Conservation (phyloP, 2,329 filamentous ascomycete species). For the Hymenoscyphus repandus region DNA sequence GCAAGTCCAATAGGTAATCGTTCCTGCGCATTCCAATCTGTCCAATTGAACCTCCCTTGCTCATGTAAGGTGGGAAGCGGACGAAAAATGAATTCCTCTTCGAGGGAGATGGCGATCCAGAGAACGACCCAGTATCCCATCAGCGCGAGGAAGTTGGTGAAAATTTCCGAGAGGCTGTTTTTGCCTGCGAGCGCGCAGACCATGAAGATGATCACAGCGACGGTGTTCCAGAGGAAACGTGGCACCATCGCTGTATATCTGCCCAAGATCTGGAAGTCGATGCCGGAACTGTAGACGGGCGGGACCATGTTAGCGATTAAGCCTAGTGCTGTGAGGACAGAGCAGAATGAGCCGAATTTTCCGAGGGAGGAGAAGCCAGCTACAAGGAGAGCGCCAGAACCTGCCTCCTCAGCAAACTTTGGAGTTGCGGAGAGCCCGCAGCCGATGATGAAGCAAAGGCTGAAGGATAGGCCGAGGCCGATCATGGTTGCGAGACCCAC, state of each 20-base stretch:
- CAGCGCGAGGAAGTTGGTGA: constrained; percentile 63
- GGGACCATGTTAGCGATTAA: constrained; percentile 62
- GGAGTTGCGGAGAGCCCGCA: constrained; percentile 52
- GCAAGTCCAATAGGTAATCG: constrained; percentile 59
- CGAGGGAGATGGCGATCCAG: constrained; percentile 56
- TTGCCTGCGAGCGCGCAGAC: constrained; percentile 60
- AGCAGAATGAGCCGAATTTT: constrained; percentile 61
- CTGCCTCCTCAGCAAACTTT: constrained; percentile 53
- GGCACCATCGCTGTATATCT: constrained; percentile 53
- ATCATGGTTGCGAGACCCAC: constrained; percentile 52
- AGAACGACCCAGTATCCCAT: constrained; percentile 68
- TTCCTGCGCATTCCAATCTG: constrained; percentile 51
- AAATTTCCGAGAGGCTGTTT: constrained; percentile 55
- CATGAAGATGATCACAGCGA: constrained; percentile 57
- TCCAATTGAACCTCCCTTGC: constrained; percentile 49
- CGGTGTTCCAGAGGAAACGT: constrained; percentile 58
- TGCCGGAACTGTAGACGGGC: constrained; percentile 57
- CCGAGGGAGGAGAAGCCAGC: constrained; percentile 55
- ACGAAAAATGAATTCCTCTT: constrained; percentile 60
- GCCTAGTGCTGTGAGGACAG: constrained; percentile 58
- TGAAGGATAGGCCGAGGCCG: constrained; percentile 53
- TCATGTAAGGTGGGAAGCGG: constrained; percentile 21
- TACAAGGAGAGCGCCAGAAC: constrained; percentile 58
- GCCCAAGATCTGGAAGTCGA: constrained; percentile 65
- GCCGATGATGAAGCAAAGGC: constrained; percentile 55